phyloP scores from a whole-genome alignment of 257 asterid genomes.

The Petrea volubilis region DNA sequence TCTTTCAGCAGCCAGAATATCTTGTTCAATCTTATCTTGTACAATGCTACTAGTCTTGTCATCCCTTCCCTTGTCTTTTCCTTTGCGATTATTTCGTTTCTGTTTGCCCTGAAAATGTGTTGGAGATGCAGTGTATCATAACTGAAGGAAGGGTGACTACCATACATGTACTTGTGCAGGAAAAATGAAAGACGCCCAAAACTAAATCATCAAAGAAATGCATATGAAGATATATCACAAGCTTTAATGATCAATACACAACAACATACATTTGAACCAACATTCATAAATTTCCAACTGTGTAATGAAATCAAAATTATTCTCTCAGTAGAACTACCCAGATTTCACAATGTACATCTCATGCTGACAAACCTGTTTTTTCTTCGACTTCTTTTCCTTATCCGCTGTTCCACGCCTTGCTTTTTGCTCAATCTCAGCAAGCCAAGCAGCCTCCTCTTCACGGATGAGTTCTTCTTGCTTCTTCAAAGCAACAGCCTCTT shows the following conservation, averaged over 20 bases:
- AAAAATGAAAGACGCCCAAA: no score
- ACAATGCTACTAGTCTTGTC: slow-evolving; percentile 38
- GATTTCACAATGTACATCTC: slow-evolving; percentile 1
- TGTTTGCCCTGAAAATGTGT: slow-evolving; percentile 67
- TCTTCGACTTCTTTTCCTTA: slow-evolving; percentile 69
- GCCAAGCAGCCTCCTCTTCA: slow-evolving; percentile 92
- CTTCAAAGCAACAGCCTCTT: slow-evolving; percentile 88
- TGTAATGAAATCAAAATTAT: no score
- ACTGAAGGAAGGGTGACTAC: no score
- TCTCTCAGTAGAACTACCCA: background rate
- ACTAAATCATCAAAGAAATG: no score
- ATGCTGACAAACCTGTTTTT: slow-evolving; percentile 56
- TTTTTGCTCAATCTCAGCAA: slow-evolving; percentile 77
- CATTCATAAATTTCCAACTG: no score
- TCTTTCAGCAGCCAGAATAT: slow-evolving; percentile 38
- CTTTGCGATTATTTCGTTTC: slow-evolving; percentile 69
- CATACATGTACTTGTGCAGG: no score
- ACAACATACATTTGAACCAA: no score
- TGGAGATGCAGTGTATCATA: background rate
- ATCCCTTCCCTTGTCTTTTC: slow-evolving; percentile 72
- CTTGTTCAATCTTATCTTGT: slow-evolving; percentile 50
- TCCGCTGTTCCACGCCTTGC: slow-evolving; percentile 66
- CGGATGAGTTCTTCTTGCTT: slow-evolving; percentile 96
- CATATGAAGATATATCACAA: no score
- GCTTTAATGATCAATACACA: no score